Percentiles rank a stretch among this genome's conserved stretches.
Evolutionary conservation across 2,329 filamentous ascomycete genomes (phyloP).

Genomic region (Coniochaeta pulveracea): DNA sequence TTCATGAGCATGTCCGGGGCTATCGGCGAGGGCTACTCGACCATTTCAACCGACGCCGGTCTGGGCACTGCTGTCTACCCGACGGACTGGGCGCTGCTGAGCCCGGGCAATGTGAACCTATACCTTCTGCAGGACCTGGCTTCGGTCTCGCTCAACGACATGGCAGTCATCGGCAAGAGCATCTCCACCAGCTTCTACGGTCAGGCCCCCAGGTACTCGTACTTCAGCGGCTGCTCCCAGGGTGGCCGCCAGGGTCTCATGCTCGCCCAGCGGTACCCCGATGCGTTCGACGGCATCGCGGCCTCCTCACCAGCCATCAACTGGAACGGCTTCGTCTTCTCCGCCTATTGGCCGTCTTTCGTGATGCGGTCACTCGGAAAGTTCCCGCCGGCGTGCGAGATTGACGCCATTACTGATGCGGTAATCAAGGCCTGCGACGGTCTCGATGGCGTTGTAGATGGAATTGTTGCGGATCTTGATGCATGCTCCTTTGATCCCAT

Average conservation of each 20-base stretch:
- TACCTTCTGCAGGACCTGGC: conserved; percentile 4
- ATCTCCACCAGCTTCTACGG: conserved; percentile 17
- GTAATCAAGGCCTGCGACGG: conserved; percentile 34
- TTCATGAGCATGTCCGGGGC: too few relatives aligned
- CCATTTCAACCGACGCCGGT: too few relatives aligned
- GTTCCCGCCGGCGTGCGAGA: conserved; percentile 4
- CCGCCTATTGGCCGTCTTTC: conserved; percentile 21
- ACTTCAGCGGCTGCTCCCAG: conserved; percentile 46
- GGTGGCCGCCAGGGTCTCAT: conserved; percentile 47
- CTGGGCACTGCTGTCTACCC: too few relatives aligned
- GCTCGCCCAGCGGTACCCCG: conserved; percentile 37
- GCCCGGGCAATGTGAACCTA: neutral
- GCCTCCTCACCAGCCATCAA: conserved; percentile 22
- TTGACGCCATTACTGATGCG: conserved; percentile 20
- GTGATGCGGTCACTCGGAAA: conserved; percentile 16
- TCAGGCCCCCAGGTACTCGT: conserved; percentile 28
- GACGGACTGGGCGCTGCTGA: neutral
- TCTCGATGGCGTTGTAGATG: conserved; percentile 33
- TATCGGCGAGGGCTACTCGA: too few relatives aligned
- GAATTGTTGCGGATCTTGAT: conserved; percentile 27
- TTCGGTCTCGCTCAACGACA: neutral
- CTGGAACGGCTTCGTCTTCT: neutral
- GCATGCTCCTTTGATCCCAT: conserved; percentile 23
- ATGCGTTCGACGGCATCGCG: conserved; percentile 44
- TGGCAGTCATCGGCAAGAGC: conserved; percentile 13